Evolutionary conservation across 148 eudicot genomes (phyloP).

Genomic region (Polygonum aviculare): DNA sequence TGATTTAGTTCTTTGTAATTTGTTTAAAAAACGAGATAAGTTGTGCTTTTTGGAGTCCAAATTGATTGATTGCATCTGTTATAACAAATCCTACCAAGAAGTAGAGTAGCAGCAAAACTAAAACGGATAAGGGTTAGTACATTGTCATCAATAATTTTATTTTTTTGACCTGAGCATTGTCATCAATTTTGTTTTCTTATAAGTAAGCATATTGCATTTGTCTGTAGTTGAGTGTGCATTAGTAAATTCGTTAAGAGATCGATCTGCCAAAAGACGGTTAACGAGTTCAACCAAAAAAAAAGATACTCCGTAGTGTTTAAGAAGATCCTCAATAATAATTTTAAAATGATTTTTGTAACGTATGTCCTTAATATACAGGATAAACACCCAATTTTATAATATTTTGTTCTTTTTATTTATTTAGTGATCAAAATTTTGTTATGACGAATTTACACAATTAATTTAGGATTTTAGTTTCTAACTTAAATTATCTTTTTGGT

Average conservation of each 20-base stretch:
- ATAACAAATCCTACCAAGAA: not conserved
- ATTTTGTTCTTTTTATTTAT: no score
- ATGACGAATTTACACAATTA: no score
- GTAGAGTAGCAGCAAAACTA: not conserved
- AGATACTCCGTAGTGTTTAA: not conserved
- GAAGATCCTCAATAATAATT: not conserved
- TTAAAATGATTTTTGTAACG: no score
- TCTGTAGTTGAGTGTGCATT: not conserved
- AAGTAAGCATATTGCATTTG: not conserved
- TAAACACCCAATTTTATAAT: no score
- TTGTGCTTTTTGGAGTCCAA: not conserved
- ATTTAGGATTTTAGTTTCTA: no score
- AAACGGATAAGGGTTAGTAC: not conserved
- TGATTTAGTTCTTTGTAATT: not conserved
- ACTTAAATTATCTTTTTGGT: no score
- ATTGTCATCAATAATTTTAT: not conserved
- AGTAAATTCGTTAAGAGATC: not conserved
- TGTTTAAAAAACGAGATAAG: not conserved
- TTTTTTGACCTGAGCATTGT: not conserved
- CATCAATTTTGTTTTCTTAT: not conserved
- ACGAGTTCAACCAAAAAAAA: no score
- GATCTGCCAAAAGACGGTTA: not conserved
- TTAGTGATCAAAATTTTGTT: no score
- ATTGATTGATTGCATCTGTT: not conserved
- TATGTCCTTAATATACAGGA: no score